Evolutionary conservation across 2,329 filamentous ascomycete species (phyloP).

Genomic region (Pseudocercospora ulei): DNA sequence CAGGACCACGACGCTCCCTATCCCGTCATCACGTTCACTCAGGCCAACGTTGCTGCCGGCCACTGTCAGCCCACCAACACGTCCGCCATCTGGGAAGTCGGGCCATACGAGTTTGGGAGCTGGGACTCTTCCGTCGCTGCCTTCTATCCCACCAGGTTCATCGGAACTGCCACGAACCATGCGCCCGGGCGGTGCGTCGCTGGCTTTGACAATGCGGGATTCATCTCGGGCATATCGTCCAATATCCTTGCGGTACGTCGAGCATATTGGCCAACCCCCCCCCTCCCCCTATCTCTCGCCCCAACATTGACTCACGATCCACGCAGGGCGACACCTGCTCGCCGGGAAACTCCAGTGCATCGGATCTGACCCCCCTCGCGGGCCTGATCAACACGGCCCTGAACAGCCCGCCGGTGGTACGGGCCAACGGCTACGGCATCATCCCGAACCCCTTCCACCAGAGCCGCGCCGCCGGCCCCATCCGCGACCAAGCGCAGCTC

Average conservation of each 20-base stretch:
- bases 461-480: conserved; percentile 40
- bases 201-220: conserved; percentile 44
- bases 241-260: conserved; percentile 38
- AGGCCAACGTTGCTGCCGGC: conserved; percentile 32
- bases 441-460: conserved; percentile 55
- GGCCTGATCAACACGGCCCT: conserved; percentile 27
- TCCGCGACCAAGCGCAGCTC: conserved; percentile 35
- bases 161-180: conserved; percentile 50
- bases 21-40: conserved; percentile 40
- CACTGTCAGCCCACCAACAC: conserved; percentile 40
- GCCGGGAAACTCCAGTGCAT: conserved; percentile 16
- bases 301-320: too few species aligned
- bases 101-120: conserved; percentile 56
- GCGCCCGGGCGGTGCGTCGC: conserved; percentile 44
- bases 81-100: conserved; percentile 56
- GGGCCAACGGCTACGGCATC: conserved; percentile 38
- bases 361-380: conserved; percentile 22
- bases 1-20: conserved; percentile 37
- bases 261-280: too few species aligned
- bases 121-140: conserved; percentile 53
- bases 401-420: too few species aligned
- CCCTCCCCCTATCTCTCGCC: too few species aligned
- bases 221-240: conserved; percentile 40
- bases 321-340: too few species aligned
- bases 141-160: conserved; percentile 52